Evolutionary conservation across 345 rosid genomes (phyloP).

Genomic region (Abelmoschus esculentus): DNA sequence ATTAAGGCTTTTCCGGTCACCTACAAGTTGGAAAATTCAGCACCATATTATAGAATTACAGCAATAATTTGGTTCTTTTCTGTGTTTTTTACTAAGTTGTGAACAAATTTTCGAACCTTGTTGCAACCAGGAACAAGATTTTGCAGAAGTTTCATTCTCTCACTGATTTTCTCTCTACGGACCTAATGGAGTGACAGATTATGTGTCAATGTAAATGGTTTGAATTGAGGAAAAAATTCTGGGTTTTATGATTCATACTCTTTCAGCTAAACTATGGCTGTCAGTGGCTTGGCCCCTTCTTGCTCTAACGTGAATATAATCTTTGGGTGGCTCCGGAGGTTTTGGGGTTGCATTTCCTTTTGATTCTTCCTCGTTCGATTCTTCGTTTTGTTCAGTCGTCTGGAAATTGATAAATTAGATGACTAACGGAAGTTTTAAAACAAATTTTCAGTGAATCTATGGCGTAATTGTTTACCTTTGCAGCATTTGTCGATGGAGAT

Average conservation of each 20-base stretch:
- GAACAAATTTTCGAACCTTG: slow-evolving; percentile 29
- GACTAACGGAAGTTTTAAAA: neutral
- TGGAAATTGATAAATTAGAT: neutral
- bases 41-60: neutral
- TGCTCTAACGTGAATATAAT: slow-evolving; percentile 84
- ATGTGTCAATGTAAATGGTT: neutral
- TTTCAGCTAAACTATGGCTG: slow-evolving; percentile 91
- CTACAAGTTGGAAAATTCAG: slow-evolving; percentile 19
- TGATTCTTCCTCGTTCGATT: slow-evolving; percentile 14
- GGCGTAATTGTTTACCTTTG: slow-evolving; percentile 20
- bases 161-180: slow-evolving; percentile 88
- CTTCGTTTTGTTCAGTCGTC: neutral
- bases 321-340: slow-evolving; percentile 45
- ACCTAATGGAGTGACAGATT: slow-evolving; percentile 25
- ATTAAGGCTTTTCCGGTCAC: slow-evolving; percentile 82
- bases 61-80: too few relatives aligned
- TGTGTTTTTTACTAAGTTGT: too few relatives aligned
- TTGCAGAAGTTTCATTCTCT: slow-evolving; percentile 91
- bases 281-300: slow-evolving; percentile 95
- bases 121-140: slow-evolving; percentile 97
- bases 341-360: slow-evolving; percentile 1
- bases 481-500: neutral
- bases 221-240: neutral
- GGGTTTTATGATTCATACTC: slow-evolving; percentile 37
- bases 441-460: neutral